A percentile compares a stretch with the other conserved stretches of the same genome.
These are phyloP conservation scores for Begonia masoniana DNA, from an alignment of 306 rosid species.

Conservation along the genomic window DNA sequence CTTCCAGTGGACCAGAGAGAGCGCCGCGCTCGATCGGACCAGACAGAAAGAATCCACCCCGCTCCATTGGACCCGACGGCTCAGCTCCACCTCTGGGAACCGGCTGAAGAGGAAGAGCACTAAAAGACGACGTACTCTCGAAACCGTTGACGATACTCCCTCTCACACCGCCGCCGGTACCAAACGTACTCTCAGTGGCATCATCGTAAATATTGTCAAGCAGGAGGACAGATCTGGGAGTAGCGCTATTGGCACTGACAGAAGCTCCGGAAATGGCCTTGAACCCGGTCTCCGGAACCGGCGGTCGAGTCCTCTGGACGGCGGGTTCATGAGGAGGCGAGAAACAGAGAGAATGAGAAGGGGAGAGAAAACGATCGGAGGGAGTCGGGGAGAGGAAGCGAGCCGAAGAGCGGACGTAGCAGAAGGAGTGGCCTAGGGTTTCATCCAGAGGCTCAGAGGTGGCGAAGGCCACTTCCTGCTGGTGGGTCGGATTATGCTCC, in stretches of 20 bases:
- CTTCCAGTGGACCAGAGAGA: constrained; percentile 74
- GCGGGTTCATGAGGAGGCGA: constrained; percentile 50
- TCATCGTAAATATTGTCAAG: constrained; percentile 38
- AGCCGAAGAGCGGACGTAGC: constrained; percentile 76
- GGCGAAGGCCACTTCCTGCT: constrained; percentile 34
- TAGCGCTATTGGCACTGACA: constrained; percentile 78
- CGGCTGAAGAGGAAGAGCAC: constrained; percentile 82
- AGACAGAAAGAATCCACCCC: constrained; percentile 76
- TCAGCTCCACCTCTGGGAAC: constrained; percentile 55
- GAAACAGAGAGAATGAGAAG: constrained; percentile 73
- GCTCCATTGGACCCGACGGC: constrained; percentile 50
- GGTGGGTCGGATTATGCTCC: constrained; percentile 13
- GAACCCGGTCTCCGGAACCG: constrained; percentile 52
- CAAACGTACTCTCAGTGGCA: constrained; percentile 24
- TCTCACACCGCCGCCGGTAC: constrained; percentile 23
- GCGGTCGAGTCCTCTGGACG: constrained; percentile 29
- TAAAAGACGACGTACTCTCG: constrained; percentile 69
- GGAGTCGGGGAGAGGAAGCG: constrained; percentile 69
- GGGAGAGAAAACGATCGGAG: constrained; percentile 82
- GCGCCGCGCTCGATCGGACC: constrained; percentile 89
- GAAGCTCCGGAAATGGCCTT: constrained; percentile 92
- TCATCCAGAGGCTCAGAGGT: constrained; percentile 64
- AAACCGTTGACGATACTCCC: constrained; percentile 62
- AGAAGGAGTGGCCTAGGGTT: constrained; percentile 98
- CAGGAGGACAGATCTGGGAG: constrained; percentile 70